These are phyloP conservation scores for Trichoderma hamatum DNA, from an alignment of 2,329 filamentous ascomycete species.

Conservation along the genomic window DNA sequence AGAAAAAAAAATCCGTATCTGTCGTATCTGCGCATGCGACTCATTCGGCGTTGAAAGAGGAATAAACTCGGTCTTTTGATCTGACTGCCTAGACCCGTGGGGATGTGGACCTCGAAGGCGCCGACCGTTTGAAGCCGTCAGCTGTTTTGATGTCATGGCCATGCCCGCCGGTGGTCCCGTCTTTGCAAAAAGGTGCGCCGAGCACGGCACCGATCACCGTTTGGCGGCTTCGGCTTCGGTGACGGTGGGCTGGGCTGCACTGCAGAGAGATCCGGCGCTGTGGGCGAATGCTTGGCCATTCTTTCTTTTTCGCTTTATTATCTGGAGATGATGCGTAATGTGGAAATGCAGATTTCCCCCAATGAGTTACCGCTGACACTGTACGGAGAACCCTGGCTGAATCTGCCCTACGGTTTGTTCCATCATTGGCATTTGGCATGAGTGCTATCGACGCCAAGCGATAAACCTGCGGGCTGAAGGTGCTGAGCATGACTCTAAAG, in stretches of 20 bases:
- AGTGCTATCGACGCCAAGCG: not conserved
- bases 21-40: not conserved
- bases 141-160: not conserved
- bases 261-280: constrained; percentile 11
- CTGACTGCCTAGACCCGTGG: not conserved
- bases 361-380: not conserved
- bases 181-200: not conserved
- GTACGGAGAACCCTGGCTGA: not conserved
- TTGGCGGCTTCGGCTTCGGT: constrained; percentile 6
- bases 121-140: not conserved
- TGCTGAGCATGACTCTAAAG: not conserved
- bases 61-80: not conserved
- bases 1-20: not conserved
- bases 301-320: not conserved
- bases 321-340: not conserved
- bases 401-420: not conserved
- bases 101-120: not conserved
- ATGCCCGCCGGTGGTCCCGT: not conserved
- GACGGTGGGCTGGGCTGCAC: not conserved
- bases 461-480: not conserved
- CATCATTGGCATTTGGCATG: not conserved
- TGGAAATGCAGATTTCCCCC: not conserved
- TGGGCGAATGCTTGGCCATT: constrained; percentile 2
- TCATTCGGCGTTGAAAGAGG: not conserved
- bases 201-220: constrained; percentile 8